phyloP scores from a whole-genome alignment of 2,329 filamentous ascomycete species.

The Teratosphaeria viscida region DNA sequence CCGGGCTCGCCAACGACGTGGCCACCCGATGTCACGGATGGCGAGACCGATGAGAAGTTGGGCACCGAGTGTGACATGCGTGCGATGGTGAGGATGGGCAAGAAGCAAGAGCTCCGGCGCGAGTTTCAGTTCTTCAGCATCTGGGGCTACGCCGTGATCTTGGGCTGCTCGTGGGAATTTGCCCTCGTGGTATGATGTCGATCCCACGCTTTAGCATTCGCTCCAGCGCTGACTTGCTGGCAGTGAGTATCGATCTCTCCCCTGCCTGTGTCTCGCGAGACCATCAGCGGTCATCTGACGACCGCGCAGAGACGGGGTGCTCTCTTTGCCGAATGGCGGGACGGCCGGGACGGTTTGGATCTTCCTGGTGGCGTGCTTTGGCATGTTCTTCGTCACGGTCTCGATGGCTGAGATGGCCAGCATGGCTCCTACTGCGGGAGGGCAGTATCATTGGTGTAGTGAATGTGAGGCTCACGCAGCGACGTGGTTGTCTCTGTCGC shows the following conservation, averaged over 20 bases:
- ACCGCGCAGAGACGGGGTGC: constrained; percentile 1
- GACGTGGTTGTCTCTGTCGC: background rate
- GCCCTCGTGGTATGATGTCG: background rate
- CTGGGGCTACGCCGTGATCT: constrained; percentile 6
- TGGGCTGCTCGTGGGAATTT: constrained; percentile 5
- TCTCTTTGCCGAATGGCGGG: constrained; percentile 5
- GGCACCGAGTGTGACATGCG: constrained; percentile 1
- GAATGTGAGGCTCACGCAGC: background rate
- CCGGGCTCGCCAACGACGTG: background rate
- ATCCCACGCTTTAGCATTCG: background rate
- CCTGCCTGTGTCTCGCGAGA: background rate
- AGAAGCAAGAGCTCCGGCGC: constrained; percentile 4
- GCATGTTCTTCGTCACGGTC: constrained; percentile 4
- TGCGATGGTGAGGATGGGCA: constrained; percentile 7
- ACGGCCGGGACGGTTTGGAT: constrained; percentile 8
- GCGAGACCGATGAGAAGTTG: constrained; percentile 1
- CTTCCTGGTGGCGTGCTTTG: constrained; percentile 2
- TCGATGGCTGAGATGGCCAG: constrained; percentile 4
- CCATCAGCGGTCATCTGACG: background rate
- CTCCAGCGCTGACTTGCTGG: background rate
- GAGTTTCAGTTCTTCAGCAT: constrained; percentile 5
- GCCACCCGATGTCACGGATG: background rate
- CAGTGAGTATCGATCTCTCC: background rate
- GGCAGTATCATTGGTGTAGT: constrained; percentile 2
- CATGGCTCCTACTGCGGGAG: constrained; percentile 1